Base-by-base conservation (phyloP, 495 filamentous ascomycete species). In the Recurvomyces mirabilis region DNA sequence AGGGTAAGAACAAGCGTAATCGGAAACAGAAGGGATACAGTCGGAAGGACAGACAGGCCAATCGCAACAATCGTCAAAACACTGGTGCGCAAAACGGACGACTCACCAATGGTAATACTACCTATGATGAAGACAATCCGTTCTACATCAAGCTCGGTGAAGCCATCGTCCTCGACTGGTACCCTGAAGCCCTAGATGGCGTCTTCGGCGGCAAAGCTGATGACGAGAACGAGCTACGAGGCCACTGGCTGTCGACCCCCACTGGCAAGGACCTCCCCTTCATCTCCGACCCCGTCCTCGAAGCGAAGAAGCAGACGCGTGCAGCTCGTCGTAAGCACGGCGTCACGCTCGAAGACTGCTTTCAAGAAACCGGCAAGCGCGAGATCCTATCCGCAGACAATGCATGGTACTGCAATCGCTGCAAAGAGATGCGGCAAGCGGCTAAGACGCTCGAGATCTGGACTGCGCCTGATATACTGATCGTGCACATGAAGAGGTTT, bases 391-490 rank as follows among this genome's bases (percentile, higher is more conserved):
- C 87, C 0, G 84, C 93, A 58, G 82, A 87, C 51, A 89, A 98
- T 56, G 87, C 84, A 22, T 98, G 91, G 91, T 95, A 85, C 55
- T 98, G 91, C 52, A 87, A 85, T 43, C 75, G 85, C 33, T 98
- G 91, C 72, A 95, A 96, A 57, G 84, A 93, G 50, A 81, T 93
- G 54, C 78, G 83, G 9, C 77, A 84, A 19, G 91, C 93, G 15
- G 87, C 75, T 65, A 98, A 96, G 72, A 93, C 88, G 55, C 87
- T 98, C 23, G 86, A 96, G 58, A 71, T 98, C 3, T 98, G 91
- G 91, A 94, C 86, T 59, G 78, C 81, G 2, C 91, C 91, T 7
- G 91, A 98, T 60, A 89, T 96, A 41, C 70, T 98, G 12, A 79
- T 96, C 40, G 77, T 96, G 43, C 91, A 99, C 56, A 72, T 98